These are phyloP conservation scores for Aspergillus leporis DNA, from an alignment of 495 filamentous ascomycete genomes.

Conservation along the genomic window DNA sequence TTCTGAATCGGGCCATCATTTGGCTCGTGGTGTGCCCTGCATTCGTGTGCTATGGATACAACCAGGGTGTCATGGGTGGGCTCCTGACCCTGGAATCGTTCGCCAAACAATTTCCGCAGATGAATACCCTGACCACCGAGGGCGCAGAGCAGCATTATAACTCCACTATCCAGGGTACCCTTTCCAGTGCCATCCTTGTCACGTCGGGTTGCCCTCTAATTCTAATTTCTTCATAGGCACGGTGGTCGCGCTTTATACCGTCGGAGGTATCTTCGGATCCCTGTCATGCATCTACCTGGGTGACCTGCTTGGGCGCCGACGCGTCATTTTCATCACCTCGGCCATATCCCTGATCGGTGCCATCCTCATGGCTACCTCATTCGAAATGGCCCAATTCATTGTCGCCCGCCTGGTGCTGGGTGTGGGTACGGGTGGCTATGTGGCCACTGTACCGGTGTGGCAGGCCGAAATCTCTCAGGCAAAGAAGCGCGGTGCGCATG, in stretches of 20 bases:
- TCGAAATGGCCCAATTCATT: constrained; percentile 37
- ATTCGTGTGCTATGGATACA: constrained; percentile 54
- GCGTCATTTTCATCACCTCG: constrained; percentile 33
- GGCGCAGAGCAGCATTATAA: constrained; percentile 32
- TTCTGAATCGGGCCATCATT: constrained; percentile 36
- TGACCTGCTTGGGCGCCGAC: constrained; percentile 33
- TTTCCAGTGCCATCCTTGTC: not conserved
- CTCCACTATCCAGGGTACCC: constrained; percentile 43
- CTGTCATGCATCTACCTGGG: constrained; percentile 35
- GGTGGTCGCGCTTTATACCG: constrained; percentile 36
- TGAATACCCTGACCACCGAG: constrained; percentile 50
- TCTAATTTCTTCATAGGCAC: constrained; percentile 24
- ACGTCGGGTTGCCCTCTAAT: constrained; percentile 1
- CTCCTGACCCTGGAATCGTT: constrained; percentile 42
- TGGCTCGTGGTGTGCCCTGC: constrained; percentile 44
- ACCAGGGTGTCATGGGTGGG: constrained; percentile 49
- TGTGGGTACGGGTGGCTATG: constrained; percentile 62
- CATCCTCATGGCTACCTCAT: constrained; percentile 44
- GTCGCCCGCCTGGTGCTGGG: constrained; percentile 58
- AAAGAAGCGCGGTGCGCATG: constrained; percentile 60
- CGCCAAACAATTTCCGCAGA: constrained; percentile 48
- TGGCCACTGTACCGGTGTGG: constrained; percentile 65
- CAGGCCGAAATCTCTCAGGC: constrained; percentile 63
- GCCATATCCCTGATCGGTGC: constrained; percentile 39
- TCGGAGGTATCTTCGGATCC: constrained; percentile 36